Conservation (phyloP, 2,329 filamentous ascomycete species). For the Colletotrichum sojae region DNA sequence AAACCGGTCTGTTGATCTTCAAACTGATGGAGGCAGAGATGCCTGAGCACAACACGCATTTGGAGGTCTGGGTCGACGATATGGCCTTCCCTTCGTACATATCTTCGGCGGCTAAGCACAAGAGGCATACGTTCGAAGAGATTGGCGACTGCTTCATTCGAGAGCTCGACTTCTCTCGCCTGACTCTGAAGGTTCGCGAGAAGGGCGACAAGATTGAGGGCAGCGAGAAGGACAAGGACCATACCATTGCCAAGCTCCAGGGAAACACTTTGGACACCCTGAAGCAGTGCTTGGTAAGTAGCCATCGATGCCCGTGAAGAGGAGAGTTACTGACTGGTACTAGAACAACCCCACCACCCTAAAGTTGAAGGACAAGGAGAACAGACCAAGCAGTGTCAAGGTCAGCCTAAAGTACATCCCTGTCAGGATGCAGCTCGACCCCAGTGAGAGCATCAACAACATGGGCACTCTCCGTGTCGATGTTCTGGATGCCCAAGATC, state of each 20-base stretch:
- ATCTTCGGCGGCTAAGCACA: constrained; percentile 81
- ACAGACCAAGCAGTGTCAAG: constrained; percentile 82
- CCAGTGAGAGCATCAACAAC: constrained; percentile 98
- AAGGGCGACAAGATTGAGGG: constrained; percentile 76
- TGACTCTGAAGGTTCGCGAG: constrained; percentile 89
- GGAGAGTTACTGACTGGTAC: neutral
- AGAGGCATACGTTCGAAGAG: constrained; percentile 84
- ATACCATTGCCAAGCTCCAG: constrained; percentile 84
- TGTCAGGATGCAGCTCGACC: constrained; percentile 92
- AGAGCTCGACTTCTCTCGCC: constrained; percentile 95
- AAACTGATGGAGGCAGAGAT: constrained; percentile 92
- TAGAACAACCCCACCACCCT: constrained; percentile 92
- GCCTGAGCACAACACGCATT: constrained; percentile 79
- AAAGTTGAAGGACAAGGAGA: constrained; percentile 83
- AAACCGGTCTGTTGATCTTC: constrained; percentile 95
- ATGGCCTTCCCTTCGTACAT: constrained; percentile 92
- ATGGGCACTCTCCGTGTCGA: constrained; percentile 97
- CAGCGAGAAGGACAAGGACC: constrained; percentile 79
- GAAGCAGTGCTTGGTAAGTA: constrained; percentile 84
- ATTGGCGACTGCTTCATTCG: constrained; percentile 96
- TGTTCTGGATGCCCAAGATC: constrained; percentile 85
- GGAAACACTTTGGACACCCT: constrained; percentile 90
- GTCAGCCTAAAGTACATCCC: constrained; percentile 96
- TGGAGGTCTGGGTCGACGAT: constrained; percentile 95
- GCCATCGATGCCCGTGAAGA: too few species aligned